phyloP scores from a whole-genome alignment of 305 asterid genomes.

The Petunia hybrid region DNA sequence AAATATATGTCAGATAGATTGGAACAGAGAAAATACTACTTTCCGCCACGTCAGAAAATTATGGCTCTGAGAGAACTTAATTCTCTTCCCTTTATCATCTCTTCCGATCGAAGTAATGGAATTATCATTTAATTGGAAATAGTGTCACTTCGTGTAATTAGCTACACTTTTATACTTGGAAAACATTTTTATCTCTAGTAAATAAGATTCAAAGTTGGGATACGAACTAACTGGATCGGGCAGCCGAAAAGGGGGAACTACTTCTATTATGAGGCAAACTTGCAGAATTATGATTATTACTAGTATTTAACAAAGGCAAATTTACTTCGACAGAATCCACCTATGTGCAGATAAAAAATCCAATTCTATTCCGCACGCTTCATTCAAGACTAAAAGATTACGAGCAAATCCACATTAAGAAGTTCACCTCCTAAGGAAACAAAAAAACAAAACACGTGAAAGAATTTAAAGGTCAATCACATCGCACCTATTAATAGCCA shows the following conservation, averaged over 20 bases:
- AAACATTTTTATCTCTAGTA: neutral
- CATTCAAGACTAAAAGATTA: neutral
- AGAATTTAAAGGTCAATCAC: neutral
- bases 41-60: neutral
- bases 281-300: neutral
- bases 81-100: neutral
- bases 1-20: too few species aligned
- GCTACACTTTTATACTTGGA: neutral
- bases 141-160: neutral
- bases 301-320: neutral
- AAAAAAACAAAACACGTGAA: neutral
- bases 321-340: neutral
- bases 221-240: neutral
- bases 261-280: neutral
- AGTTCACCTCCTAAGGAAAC: neutral
- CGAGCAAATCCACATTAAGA: neutral
- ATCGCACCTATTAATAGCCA: neutral
- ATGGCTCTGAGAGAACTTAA: neutral
- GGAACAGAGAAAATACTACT: neutral
- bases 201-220: neutral
- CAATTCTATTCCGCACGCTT: neutral
- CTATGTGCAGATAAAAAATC: slow-evolving; percentile 13
- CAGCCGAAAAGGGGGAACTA: neutral
- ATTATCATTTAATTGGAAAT: neutral
- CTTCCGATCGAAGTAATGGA: neutral